These are phyloP conservation scores for Diaporthe vaccinii DNA, from an alignment of 2,329 filamentous ascomycete genomes.

Conservation along the genomic window DNA sequence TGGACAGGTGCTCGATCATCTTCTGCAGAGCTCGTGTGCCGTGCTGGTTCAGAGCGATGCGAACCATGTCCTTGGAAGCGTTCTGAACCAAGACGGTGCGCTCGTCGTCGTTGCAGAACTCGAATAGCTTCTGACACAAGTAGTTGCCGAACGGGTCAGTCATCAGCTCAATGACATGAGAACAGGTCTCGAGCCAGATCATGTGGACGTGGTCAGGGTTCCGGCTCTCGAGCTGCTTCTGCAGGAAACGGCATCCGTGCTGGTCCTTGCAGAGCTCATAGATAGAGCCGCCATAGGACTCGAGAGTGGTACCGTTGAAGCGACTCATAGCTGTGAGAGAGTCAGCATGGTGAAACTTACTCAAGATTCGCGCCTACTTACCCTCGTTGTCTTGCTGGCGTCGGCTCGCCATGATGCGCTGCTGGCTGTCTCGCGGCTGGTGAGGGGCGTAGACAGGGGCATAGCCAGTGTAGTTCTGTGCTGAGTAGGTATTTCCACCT, in stretches of 20 bases:
- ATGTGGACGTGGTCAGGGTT: constrained; percentile 86
- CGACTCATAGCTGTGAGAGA: constrained; percentile 74
- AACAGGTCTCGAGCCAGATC: constrained; percentile 94
- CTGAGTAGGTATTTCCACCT: constrained; percentile 65
- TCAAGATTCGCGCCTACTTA: constrained; percentile 50
- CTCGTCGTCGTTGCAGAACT: constrained; percentile 95
- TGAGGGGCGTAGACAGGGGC: constrained; percentile 64
- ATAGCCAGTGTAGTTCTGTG: constrained; percentile 72
- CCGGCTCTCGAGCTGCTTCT: constrained; percentile 96
- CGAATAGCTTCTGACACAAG: constrained; percentile 96
- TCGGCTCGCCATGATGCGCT: constrained; percentile 81
- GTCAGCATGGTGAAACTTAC: constrained; percentile 48
- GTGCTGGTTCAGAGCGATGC: constrained; percentile 96
- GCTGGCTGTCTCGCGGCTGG: constrained; percentile 76
- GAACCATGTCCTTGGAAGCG: constrained; percentile 87
- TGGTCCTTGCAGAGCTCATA: constrained; percentile 97
- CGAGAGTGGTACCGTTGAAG: constrained; percentile 86
- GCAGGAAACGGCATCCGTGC: constrained; percentile 95
- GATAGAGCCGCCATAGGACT: constrained; percentile 85
- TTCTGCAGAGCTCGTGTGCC: constrained; percentile 94
- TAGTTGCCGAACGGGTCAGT: constrained; percentile 99
- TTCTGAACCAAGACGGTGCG: constrained; percentile 93
- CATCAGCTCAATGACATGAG: constrained; percentile 97
- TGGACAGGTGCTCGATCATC: constrained; percentile 98
- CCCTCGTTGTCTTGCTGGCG: constrained; percentile 82